Base-by-base conservation (phyloP, 2,329 filamentous ascomycete species). In the Atkinsonella hypoxylon region DNA sequence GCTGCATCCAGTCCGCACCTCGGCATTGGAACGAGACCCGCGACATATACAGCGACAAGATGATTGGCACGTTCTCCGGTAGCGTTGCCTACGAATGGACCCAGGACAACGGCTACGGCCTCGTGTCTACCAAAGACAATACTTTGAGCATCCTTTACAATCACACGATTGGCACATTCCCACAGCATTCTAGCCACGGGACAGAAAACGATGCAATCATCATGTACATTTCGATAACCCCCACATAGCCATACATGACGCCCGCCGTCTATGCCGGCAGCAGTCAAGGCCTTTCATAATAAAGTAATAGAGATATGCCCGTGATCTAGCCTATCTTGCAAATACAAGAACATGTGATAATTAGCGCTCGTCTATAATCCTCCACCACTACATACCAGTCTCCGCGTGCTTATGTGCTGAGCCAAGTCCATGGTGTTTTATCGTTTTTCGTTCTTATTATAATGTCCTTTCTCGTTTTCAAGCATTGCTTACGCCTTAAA, bases 61-160 rank as follows among this genome's bases (percentile, higher is more conserved):
- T 91, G 84, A 82, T 69, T 12, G 64, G 72, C 17, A 72, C 80
- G 51, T 81, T 91, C 61, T 83, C 81, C 50, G 87, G 87, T 55
- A 87, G 86, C 56, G 74, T 93, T 44, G 85, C 91, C 44, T 93
- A 91, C 71, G 85, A 93, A 67, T 91, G 79, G 67, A 82, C 81
- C 1, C 76, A 89, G 67, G 67, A 70, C 41, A 83, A 84, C 64
- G 70, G 80, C 62, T 84, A 74, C 53, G 81, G 81, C 48, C 74
- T 90, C 8, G 82, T 87, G 55, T 61, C 77, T 56, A 68, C 87
- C 59, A 77, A 77, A 58, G 67, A 65, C 52, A 77, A 82, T 58
- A 77, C 73, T 17, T 74, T 80, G 50, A 70, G 73, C 45, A 71
- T 89, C 42, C 72, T 81, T 26, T 26, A 7, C 26, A 26, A 26